phyloP scores from a whole-genome alignment of 2,329 filamentous ascomycete species.

The Cytospora schulzeri region DNA sequence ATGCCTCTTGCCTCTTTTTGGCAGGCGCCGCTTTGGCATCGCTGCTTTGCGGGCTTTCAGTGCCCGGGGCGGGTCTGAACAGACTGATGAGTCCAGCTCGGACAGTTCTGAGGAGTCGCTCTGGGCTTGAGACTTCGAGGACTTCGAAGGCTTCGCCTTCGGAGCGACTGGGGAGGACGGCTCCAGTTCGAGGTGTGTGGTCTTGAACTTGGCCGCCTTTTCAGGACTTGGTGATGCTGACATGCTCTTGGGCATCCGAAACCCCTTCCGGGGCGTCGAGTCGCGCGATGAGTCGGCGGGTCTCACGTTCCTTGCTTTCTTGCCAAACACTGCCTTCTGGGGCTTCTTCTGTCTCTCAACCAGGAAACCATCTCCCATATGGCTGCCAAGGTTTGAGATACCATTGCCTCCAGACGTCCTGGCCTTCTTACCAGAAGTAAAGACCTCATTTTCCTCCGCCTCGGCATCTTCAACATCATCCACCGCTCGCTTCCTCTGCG shows the following conservation, averaged over 20 bases:
- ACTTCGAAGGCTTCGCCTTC: not conserved
- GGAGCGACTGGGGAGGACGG: conserved; percentile 13
- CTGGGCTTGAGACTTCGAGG: not conserved
- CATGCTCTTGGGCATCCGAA: not conserved
- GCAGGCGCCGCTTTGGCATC: not conserved
- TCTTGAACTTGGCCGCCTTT: conserved; percentile 24
- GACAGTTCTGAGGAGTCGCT: conserved; percentile 16
- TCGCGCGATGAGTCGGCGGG: not conserved
- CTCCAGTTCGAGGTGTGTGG: not conserved
- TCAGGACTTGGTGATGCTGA: conserved; percentile 21
- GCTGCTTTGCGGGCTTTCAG: not conserved
- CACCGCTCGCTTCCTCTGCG: conserved; percentile 14
- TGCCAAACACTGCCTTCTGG: conserved; percentile 10
- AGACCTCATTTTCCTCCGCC: not conserved
- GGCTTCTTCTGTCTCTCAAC: conserved; percentile 1
- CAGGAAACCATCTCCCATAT: conserved; percentile 18
- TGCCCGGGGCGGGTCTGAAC: conserved; percentile 18
- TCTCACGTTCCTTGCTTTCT: not conserved
- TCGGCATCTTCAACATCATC: conserved; percentile 1
- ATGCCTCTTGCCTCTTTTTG: conserved; percentile 2
- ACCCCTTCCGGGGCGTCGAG: conserved; percentile 2
- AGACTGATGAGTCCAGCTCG: conserved; percentile 3
- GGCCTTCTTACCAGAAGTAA: conserved; percentile 12
- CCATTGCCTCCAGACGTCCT: not conserved
- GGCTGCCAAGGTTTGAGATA: conserved; percentile 4